Conservation (phyloP, 345 rosid species). For the Barbarea vulgaris region DNA sequence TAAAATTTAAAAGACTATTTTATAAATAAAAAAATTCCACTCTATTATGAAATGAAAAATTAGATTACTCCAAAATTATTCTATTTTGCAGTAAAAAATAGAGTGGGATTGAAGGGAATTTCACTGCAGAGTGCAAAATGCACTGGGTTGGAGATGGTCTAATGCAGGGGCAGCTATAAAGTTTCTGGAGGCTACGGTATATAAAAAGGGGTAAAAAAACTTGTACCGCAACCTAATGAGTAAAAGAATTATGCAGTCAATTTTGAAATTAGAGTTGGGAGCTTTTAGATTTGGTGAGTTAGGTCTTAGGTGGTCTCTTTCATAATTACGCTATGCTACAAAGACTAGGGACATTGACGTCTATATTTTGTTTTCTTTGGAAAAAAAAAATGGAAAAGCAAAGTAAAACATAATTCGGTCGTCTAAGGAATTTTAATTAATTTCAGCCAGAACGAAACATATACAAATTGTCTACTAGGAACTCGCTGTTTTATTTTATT, state of each 20-base stretch:
- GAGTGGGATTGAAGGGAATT: too few relatives aligned
- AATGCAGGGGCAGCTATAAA: too few relatives aligned
- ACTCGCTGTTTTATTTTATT: too few relatives aligned
- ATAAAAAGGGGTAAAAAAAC: background rate
- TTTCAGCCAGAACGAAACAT: background rate
- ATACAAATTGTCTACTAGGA: too few relatives aligned
- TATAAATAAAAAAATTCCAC: too few relatives aligned
- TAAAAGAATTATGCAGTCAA: background rate
- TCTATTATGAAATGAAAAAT: too few relatives aligned
- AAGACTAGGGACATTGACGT: background rate
- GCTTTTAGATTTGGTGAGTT: background rate
- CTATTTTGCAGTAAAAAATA: too few relatives aligned
- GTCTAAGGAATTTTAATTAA: background rate
- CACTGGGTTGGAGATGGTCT: too few relatives aligned
- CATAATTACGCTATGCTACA: background rate
- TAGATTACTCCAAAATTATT: too few relatives aligned
- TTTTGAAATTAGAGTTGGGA: slow-evolving; percentile 1
- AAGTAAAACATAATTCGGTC: slow-evolving; percentile 12
- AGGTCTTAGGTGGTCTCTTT: background rate
- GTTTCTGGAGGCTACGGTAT: background rate
- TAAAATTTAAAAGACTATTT: too few relatives aligned
- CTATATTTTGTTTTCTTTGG: background rate
- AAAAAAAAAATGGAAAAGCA: background rate
- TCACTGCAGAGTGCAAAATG: too few relatives aligned
- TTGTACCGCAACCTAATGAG: slow-evolving; percentile 8